Evolutionary conservation across 148 eudicot genomes (phyloP).

Genomic region (Tetragonia tetragonoides): DNA sequence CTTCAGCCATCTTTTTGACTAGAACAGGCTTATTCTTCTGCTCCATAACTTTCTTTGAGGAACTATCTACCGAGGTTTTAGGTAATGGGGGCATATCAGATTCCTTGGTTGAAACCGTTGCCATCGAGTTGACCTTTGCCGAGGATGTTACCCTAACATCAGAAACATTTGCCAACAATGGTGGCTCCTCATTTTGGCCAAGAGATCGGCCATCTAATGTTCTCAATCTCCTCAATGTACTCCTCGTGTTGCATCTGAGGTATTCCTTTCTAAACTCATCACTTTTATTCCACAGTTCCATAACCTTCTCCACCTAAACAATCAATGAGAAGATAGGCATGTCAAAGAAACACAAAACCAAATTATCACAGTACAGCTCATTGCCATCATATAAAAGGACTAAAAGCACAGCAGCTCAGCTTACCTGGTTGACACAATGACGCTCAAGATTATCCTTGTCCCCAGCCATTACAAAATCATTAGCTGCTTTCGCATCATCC

Average conservation of each 20-base stretch:
- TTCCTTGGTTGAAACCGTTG: constrained; percentile 23
- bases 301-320: constrained; percentile 61
- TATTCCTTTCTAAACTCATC: constrained; percentile 72
- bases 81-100: constrained; percentile 25
- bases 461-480: constrained; percentile 42
- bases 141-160: constrained; percentile 33
- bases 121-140: constrained; percentile 25
- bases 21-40: constrained; percentile 34
- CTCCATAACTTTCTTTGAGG: constrained; percentile 33
- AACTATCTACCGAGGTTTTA: constrained; percentile 29
- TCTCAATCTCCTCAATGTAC: constrained; percentile 72
- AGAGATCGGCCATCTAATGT: constrained; percentile 84
- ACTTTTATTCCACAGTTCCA: constrained; percentile 69
- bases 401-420: neutral
- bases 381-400: neutral
- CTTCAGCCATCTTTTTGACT: constrained; percentile 27
- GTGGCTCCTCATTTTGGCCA: constrained; percentile 71
- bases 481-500: constrained; percentile 53
- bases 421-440: constrained; percentile 67
- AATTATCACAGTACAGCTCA: neutral
- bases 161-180: constrained; percentile 31
- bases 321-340: neutral
- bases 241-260: constrained; percentile 52
- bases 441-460: constrained; percentile 54
- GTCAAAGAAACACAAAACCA: neutral